These are phyloP conservation scores for Pythium aphanidermatum DNA, from an alignment of 352 stramenopile species.

Conservation along the genomic window DNA sequence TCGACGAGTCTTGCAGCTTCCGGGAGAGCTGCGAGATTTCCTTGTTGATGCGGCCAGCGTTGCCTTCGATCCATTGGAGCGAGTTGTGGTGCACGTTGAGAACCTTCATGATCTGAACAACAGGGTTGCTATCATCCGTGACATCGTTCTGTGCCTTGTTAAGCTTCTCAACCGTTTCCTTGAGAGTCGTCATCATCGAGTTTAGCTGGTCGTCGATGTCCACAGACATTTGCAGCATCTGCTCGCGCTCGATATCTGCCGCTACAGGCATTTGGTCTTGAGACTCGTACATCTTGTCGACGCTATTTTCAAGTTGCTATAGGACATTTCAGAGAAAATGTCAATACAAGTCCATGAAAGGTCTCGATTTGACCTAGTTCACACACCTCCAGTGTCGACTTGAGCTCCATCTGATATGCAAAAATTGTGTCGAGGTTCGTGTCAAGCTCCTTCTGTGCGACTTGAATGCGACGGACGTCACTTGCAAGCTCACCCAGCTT, in stretches of 20 bases:
- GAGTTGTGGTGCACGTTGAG: constrained; percentile 88
- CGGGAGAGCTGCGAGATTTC: constrained; percentile 58
- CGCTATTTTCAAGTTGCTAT: constrained; percentile 83
- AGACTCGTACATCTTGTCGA: constrained; percentile 87
- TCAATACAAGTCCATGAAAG: background rate
- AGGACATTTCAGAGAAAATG: background rate
- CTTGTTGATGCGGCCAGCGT: constrained; percentile 55
- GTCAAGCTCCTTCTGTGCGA: constrained; percentile 82
- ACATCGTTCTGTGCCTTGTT: constrained; percentile 76
- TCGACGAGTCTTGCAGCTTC: constrained; percentile 61
- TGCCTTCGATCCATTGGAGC: constrained; percentile 80
- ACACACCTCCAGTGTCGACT: constrained; percentile 78
- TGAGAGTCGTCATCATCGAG: constrained; percentile 81
- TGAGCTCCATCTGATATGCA: constrained; percentile 86
- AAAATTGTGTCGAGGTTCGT: constrained; percentile 86
- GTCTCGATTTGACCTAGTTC: too few species aligned
- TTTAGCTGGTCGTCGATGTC: constrained; percentile 85
- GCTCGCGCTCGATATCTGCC: constrained; percentile 81
- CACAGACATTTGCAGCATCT: constrained; percentile 81
- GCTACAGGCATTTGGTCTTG: constrained; percentile 82
- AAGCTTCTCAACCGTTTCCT: constrained; percentile 83
- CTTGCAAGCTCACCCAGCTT: constrained; percentile 79
- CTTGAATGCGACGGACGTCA: constrained; percentile 78
- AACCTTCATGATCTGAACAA: constrained; percentile 88
- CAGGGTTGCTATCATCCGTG: constrained; percentile 65